These are phyloP conservation scores for Globisporangium solare DNA, from an alignment of 352 stramenopile genomes.

Conservation along the genomic window DNA sequence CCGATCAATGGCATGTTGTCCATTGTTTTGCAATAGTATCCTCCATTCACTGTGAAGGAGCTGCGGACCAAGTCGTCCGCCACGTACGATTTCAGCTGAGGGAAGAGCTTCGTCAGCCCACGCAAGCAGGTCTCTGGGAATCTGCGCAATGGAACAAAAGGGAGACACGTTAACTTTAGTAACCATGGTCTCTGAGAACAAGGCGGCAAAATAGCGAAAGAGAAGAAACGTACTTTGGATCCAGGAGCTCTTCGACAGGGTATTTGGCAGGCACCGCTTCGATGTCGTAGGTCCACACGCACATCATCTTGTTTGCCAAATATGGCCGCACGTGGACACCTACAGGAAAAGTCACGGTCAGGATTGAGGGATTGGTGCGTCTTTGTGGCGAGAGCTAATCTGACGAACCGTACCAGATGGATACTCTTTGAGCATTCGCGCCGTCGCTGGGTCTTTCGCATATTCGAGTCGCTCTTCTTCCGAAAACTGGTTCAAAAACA, in stretches of 20 bases:
- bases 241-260: conserved; percentile 57
- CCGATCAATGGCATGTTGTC: conserved; percentile 76
- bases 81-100: conserved; percentile 60
- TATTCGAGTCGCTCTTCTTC: conserved; percentile 43
- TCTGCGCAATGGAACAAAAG: conserved; percentile 16
- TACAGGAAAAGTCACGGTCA: conserved; percentile 4
- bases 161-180: conserved; percentile 3
- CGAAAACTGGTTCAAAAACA: conserved; percentile 30
- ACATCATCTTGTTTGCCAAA: conserved; percentile 56
- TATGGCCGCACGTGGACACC: conserved; percentile 72
- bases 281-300: conserved; percentile 76
- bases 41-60: conserved; percentile 66
- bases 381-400: background rate
- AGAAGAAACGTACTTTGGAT: conserved; percentile 32
- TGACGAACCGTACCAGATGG: conserved; percentile 24
- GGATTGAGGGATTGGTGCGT: too few species aligned
- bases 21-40: conserved; percentile 79
- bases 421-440: conserved; percentile 52
- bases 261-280: conserved; percentile 55
- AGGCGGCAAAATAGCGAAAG: background rate
- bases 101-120: conserved; percentile 51
- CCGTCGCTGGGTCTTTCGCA: conserved; percentile 25
- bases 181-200: background rate
- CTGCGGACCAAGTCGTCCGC: conserved; percentile 44
- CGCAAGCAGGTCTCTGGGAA: conserved; percentile 69